Base-by-base conservation (phyloP, 495 filamentous ascomycete genomes). In the Tetracladium setigerum region DNA sequence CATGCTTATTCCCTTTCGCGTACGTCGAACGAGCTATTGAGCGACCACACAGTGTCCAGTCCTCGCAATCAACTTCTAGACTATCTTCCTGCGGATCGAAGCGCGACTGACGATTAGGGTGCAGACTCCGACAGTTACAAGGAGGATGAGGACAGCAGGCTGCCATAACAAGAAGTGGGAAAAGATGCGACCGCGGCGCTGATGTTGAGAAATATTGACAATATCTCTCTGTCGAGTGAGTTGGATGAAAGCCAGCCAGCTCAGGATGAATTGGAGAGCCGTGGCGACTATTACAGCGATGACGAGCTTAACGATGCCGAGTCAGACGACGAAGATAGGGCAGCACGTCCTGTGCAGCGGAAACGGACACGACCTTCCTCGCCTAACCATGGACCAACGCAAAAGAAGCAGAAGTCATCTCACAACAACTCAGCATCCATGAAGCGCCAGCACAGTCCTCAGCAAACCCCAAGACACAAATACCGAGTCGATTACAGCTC, bases 21-120 rank as follows among this genome's bases (percentile, higher is more conserved):
- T 33, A 8, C 22, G 31, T 55, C 47, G 41, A 50, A 42, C 41
- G 43, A 46, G 37, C 47, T 43, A 50, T 47, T 55, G 32, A 7
- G 41, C 36, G 39, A 55, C 43, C 14, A 38, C 47, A 42, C 36
- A 50, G 42, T 47, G 12, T 30, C 37, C 33, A 15, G 39, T 37
- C 34, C 38, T 18, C 39, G 31, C 19, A 14, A 41, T 34, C 49
- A 34, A 8, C 34, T 15, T 15, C 38, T 24, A 5, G 32, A 41
- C 30, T 30, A 42, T 47, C 37, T 47, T 42, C 30, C 16, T 52
- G 42, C 27, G 13, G 36, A 15, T 47, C 37, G 38, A 47, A 43
- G 38, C 30, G 16, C 16, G 37, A 44, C 15, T 41, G 50, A 42
- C 50, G 43, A 47, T 14, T 17, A 47, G 32, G 44, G 34, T 30